These are phyloP conservation scores for Asterophora lycoperdoides DNA, from an alignment of 768 basidiomycete species.

Conservation along the genomic window DNA sequence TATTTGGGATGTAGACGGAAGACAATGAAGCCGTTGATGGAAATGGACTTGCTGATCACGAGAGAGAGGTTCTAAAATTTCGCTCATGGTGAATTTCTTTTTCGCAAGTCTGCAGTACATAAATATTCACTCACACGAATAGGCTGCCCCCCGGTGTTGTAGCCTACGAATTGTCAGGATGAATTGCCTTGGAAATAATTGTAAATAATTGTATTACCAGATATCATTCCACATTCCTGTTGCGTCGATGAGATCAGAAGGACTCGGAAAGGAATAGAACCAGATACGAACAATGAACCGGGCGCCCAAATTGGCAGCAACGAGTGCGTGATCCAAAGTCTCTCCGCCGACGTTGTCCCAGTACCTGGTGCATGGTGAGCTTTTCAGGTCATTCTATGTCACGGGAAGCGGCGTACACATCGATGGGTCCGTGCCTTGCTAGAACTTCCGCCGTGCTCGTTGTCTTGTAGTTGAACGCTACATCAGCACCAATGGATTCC, in stretches of 20 bases:
- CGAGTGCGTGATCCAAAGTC: conserved; percentile 52
- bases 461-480: conserved; percentile 74
- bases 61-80: conserved; percentile 32
- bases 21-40: conserved; percentile 36
- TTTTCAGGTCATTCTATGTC: too few species aligned
- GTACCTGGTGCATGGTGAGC: conserved; percentile 26
- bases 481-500: conserved; percentile 59
- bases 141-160: conserved; percentile 28
- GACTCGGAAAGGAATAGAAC: background rate
- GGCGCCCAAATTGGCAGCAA: conserved; percentile 38
- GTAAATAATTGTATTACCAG: conserved; percentile 9
- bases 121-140: conserved; percentile 21
- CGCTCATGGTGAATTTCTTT: background rate
- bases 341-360: conserved; percentile 63
- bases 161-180: conserved; percentile 17
- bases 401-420: conserved; percentile 30
- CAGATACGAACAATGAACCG: conserved; percentile 44
- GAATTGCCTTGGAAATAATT: background rate
- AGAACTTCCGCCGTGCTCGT: conserved; percentile 47
- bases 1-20: conserved; percentile 30
- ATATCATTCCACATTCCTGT: conserved; percentile 42
- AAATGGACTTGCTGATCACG: conserved; percentile 39
- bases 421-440: conserved; percentile 47
- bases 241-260: background rate
- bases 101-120: background rate